Evolutionary conservation across 306 rosid genomes (phyloP).

Genomic region (apple (Malus domestica)): DNA sequence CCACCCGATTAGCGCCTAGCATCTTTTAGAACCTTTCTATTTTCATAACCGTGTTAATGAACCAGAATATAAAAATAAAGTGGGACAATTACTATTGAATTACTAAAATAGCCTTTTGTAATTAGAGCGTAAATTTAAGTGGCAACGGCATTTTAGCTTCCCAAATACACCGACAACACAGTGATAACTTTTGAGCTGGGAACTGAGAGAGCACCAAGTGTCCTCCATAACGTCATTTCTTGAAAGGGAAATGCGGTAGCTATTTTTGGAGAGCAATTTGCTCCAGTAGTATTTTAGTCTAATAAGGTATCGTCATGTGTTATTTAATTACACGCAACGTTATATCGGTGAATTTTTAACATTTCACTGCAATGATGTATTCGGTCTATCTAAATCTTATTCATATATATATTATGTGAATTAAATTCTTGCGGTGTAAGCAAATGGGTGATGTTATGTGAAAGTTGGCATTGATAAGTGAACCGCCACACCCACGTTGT

Average conservation of each 20-base stretch:
- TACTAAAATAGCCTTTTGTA: background rate
- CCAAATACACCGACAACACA: constrained; percentile 1
- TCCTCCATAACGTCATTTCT: background rate
- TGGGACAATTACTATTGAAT: background rate
- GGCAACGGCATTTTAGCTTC: background rate
- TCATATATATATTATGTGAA: too few relatives aligned
- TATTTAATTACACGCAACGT: too few relatives aligned
- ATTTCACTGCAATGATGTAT: too few relatives aligned
- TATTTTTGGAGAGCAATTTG: too few relatives aligned
- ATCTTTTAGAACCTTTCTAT: too few relatives aligned
- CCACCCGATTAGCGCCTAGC: rapidly evolving
- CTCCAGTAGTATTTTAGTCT: too few relatives aligned
- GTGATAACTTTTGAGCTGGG: background rate
- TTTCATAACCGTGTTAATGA: too few relatives aligned
- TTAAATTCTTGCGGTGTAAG: too few relatives aligned
- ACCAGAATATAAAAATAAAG: too few relatives aligned
- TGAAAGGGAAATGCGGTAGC: background rate
- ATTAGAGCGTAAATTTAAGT: background rate
- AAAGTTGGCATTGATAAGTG: background rate
- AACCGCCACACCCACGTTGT: background rate
- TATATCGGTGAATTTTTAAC: too few relatives aligned
- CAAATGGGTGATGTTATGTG: background rate
- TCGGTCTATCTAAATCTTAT: too few relatives aligned
- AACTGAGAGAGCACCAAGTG: background rate
- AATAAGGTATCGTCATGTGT: too few relatives aligned